Conservation (phyloP, 495 filamentous ascomycete species). For the Podospora anserina region DNA sequence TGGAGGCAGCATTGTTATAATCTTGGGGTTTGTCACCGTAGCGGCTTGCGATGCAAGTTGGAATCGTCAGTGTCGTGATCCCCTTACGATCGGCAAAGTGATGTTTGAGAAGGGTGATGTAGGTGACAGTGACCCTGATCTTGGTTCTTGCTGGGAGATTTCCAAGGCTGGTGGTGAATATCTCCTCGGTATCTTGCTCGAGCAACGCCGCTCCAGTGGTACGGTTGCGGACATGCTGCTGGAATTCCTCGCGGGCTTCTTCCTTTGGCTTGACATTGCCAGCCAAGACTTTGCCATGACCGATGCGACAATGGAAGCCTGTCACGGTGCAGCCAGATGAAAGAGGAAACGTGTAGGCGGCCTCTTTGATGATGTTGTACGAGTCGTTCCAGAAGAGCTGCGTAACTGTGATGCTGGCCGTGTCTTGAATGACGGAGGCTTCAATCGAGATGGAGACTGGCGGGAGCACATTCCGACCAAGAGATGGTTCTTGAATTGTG, state of each 20-base stretch:
- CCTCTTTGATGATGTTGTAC: slow-evolving; percentile 15
- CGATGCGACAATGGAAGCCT: slow-evolving; percentile 17
- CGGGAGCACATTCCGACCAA: slow-evolving; percentile 15
- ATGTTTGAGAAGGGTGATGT: slow-evolving; percentile 21
- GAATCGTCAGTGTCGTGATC: slow-evolving; percentile 16
- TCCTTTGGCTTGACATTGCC: slow-evolving; percentile 17
- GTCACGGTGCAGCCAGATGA: slow-evolving; percentile 20
- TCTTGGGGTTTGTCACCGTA: slow-evolving; percentile 17
- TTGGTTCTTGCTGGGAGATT: slow-evolving; percentile 19
- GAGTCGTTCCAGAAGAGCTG: slow-evolving; percentile 24
- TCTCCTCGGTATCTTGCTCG: slow-evolving; percentile 20
- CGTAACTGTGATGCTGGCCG: slow-evolving; percentile 15
- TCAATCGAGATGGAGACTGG: slow-evolving; percentile 18
- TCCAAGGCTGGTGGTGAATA: slow-evolving; percentile 22
- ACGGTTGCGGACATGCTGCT: slow-evolving; percentile 9
- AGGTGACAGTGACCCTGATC: slow-evolving; percentile 16
- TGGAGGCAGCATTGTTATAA: slow-evolving; percentile 14
- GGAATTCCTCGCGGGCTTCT: slow-evolving; percentile 20
- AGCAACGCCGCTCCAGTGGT: slow-evolving; percentile 15
- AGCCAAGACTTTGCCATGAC: slow-evolving; percentile 15
- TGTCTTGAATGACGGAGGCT: slow-evolving; percentile 21
- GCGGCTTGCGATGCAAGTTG: slow-evolving; percentile 19
- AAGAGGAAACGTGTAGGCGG: slow-evolving; percentile 22
- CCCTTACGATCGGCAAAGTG: slow-evolving; percentile 12
- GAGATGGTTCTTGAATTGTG: slow-evolving; percentile 9